Evolutionary conservation across 2,329 filamentous ascomycete species (phyloP), one percentile per base, ranked within the genome.

Genomic region (Xylariaceae sp.): DNA sequence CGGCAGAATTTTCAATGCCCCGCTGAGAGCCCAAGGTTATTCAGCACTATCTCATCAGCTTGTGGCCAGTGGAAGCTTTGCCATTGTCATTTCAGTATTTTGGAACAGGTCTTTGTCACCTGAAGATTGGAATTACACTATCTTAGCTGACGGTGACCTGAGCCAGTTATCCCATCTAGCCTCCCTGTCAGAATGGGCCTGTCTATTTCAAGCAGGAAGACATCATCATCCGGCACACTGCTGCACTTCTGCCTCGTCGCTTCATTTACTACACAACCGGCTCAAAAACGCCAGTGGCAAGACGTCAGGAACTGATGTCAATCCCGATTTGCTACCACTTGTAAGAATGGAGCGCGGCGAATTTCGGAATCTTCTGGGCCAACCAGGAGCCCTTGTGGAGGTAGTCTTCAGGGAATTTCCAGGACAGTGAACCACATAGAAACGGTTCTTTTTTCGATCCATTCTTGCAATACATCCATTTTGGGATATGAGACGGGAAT

Each of bases 31-130:
- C 14, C 45, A 41, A 28, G 22, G 33, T 1, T 2, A 11, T 1
- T 48, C 43, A n/a, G 49, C 42, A 1, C 3, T 47, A 2, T 60
- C 61, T 0, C 59, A 62, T 45, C 45, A 56, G 17, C 34, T 62
- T 0, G 40, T 63, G 17, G 58, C 60, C 3, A 42, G 42, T 19
- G 50, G 46, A 1, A 43, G 19, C 5, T 31, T 57, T 19, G 49
- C 41, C 3, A 22, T 53, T 1, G 14, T 63, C 0, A 17, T 61
- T 2, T 62, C 60, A 0, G 42, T 59, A 1, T 47, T 43, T 13
- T 63, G 59, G 59, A 38, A 51, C n/a, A 12, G 33, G 18, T 0
- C 31, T 2, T n/a, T n/a, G n/a, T n/a, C n/a, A 6, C 48, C 57
- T 1, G 36, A 45, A 6, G n/a, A 50, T 1, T 60, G 51, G 53